Percentiles rank a stretch among this genome's conserved stretches.
These are phyloP conservation scores for Eucalyptus guilfoylei DNA, from an alignment of 345 rosid species.

Conservation along the genomic window DNA sequence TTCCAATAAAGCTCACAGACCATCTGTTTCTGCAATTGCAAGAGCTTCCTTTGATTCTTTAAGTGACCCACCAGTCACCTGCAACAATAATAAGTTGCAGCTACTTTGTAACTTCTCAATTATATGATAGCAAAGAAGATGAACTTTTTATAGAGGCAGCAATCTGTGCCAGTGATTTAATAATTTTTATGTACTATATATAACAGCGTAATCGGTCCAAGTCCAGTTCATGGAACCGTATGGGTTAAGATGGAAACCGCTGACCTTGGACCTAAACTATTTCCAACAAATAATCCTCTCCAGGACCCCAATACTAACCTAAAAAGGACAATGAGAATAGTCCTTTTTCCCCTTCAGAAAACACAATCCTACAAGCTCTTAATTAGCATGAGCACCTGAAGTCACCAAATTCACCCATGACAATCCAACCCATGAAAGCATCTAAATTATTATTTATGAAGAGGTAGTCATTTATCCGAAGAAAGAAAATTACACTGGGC, in stretches of 20 bases:
- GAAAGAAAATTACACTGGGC: background rate
- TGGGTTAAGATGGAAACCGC: background rate
- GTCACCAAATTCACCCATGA: background rate
- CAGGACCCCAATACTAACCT: background rate
- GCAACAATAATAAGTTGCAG: background rate
- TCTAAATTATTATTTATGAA: background rate
- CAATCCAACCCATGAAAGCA: rapidly evolving
- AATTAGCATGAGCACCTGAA: background rate
- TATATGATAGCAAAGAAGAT: background rate
- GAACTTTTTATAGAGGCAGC: background rate
- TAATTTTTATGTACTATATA: background rate
- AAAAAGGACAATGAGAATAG: background rate
- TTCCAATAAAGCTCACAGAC: constrained; percentile 4
- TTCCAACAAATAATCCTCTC: background rate
- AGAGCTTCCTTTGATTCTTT: constrained; percentile 92
- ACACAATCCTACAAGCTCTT: background rate
- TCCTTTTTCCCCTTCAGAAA: background rate
- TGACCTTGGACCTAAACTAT: background rate
- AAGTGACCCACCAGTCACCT: constrained; percentile 97
- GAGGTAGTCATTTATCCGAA: background rate
- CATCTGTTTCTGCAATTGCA: constrained; percentile 93
- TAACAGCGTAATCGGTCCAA: background rate
- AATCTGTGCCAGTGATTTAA: background rate
- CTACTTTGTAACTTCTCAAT: background rate
- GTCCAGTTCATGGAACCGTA: background rate